Base-by-base conservation (phyloP, 164 flowering plant species). In the Sextonia rubra region DNA sequence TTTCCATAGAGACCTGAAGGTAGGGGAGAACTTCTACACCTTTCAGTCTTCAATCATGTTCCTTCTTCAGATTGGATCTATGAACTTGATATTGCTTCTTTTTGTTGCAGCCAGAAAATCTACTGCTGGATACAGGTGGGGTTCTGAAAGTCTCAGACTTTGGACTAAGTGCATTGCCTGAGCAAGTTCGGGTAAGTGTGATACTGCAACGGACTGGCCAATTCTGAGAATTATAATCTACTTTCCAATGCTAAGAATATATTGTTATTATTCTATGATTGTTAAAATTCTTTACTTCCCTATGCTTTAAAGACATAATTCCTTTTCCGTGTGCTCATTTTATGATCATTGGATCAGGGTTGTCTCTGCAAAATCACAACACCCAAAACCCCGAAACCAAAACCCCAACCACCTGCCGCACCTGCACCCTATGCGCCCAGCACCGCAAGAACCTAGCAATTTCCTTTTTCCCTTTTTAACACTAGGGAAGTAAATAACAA, bases 151-250 rank as follows among this genome's bases (percentile, higher is more conserved):
- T 96, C 70, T 96, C 99, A 11, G 99, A 96, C 81, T 93, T 96
- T 82, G 99, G 99, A 75, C 83, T 96, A 77, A 96, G 98, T 82
- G 98, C 99, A 23, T 73, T 96, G 58, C 95, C 99, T 73, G 98
- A 93, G 80, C 99, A 96, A 93, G 89, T 96, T 80, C 89, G 97
- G 69, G 99, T 95, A 73, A 86, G 93, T 85, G 37, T 77, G 68
- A 60, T 69, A 65, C 29, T 70, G 22, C 22, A 61, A 66, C 65
- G 3, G n/a, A 52, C 3, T 14, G 7, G 58, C 2, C 58, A 15
- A 52, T 52, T 52, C 58, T 18, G 1, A 20, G 20, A 52, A 52
- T 14, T 52, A 18, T 52, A 3, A 15, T 52, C n/a, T 52, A 17
- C 15, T 52, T 52, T 5, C 58, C n/a, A 14, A 20, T 12, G 58